A percentile compares a stretch with the other conserved stretches of the same genome.
Conservation (phyloP, 805 yeast species). For the Candida ipomoeae region DNA sequence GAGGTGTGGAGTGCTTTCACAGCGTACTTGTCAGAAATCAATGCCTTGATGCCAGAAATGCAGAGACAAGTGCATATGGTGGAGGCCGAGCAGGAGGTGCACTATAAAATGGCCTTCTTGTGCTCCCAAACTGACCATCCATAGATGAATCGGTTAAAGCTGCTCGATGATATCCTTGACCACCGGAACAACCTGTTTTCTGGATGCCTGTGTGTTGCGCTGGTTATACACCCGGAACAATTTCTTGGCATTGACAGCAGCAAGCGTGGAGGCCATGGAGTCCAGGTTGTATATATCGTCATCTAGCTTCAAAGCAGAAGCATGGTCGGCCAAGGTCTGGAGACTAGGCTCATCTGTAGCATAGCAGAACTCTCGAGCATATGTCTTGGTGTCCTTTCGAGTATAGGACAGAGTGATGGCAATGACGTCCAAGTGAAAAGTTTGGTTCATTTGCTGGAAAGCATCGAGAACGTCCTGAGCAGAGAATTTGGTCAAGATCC, state of each 20-base stretch:
- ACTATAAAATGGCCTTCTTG: conserved; percentile 25
- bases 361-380: conserved; percentile 35
- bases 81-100: conserved; percentile 10
- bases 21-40: conserved; percentile 6
- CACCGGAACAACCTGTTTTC: conserved; percentile 84
- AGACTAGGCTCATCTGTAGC: conserved; percentile 17
- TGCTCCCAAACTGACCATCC: conserved; percentile 9
- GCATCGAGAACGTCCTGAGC: conserved; percentile 22
- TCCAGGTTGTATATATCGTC: conserved; percentile 22
- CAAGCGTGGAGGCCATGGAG: conserved; percentile 13
- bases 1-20: conserved; percentile 11
- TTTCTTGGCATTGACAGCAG: conserved; percentile 8
- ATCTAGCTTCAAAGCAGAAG: conserved; percentile 23
- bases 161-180: conserved; percentile 31
- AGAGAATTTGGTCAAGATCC: conserved; percentile 38
- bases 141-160: too few species aligned
- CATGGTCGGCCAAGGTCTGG: conserved; percentile 19
- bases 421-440: conserved; percentile 26
- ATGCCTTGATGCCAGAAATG: conserved; percentile 7
- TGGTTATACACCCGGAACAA: conserved; percentile 40
- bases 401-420: conserved; percentile 39
- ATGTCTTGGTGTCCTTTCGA: conserved; percentile 27
- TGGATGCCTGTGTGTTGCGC: conserved; percentile 55
- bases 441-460: conserved; percentile 18
- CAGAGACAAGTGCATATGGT: conserved; percentile 6